Conservation (phyloP, 1,284 basidiomycete genomes). For the Trichosporon sp. region DNA sequence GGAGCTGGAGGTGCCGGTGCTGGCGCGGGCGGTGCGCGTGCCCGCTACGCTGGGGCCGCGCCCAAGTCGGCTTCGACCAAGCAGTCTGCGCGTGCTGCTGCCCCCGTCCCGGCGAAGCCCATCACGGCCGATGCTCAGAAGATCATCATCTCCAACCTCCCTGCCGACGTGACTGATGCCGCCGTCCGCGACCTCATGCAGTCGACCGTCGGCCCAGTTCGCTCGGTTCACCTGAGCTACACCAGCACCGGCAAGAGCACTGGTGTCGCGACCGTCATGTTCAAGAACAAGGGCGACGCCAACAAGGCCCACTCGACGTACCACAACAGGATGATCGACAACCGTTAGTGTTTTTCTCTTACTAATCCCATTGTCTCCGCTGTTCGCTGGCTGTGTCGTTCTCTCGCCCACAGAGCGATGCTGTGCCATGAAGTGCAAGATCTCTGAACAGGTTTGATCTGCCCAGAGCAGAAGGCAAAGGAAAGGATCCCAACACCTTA, state of each 20-base stretch:
- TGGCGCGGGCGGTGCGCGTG: conserved; percentile 50
- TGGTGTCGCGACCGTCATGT: conserved; percentile 80
- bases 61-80: conserved; percentile 18
- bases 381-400: conserved; percentile 8
- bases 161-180: conserved; percentile 85
- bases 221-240: conserved; percentile 77
- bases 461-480: background rate
- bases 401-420: background rate
- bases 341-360: conserved; percentile 74
- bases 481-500: background rate
- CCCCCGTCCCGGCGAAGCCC: conserved; percentile 46
- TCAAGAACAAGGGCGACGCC: conserved; percentile 80
- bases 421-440: background rate
- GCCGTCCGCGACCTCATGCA: conserved; percentile 94
- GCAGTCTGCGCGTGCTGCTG: conserved; percentile 15
- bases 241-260: conserved; percentile 80
- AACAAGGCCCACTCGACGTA: conserved; percentile 88
- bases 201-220: conserved; percentile 80
- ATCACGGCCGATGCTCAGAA: conserved; percentile 61
- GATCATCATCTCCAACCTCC: conserved; percentile 94
- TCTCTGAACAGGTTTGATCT: background rate
- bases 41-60: conserved; percentile 46
- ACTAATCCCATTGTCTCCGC: conserved; percentile 16
- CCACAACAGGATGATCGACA: conserved; percentile 99
- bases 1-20: conserved; percentile 25